Base-by-base conservation (phyloP, 257 asterid genomes). In the Buddleja alternifolia region DNA sequence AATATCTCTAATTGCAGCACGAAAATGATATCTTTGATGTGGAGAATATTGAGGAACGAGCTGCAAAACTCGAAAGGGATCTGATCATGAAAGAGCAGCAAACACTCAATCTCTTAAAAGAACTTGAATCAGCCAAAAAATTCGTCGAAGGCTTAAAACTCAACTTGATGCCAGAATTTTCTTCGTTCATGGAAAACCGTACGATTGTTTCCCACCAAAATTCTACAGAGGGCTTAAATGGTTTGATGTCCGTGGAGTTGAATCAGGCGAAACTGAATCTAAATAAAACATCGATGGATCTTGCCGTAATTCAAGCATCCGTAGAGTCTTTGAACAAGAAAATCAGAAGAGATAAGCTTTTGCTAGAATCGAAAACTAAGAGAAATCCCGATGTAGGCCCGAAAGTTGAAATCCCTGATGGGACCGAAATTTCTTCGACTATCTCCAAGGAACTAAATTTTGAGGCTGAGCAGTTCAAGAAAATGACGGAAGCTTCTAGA, bases 221-320 rank as follows among this genome's bases (percentile, higher is more conserved):
- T 14, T 73, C 86, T 21, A 29, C 63, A 6, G 79, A 56, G 17
- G 63, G 77, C 17, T 48, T 68, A 67, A 68, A 70, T 8, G 83
- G 85, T 60, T 60, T 71, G 23, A 83, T 85, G 74, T 81, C 82
- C 63, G 79, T 70, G 64, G 96, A 93, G 70, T 66, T 93, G 75
- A 83, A 68, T 72, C 92, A 76, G 42, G 95, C 97, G 10, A 88
- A 87, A 80, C 21, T 61, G 29, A 84, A 84, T 80, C 96, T 93
- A 60, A 76, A 73, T 46, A 87, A 86, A 65, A 88, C 94, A 12
- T 80, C 97, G 0, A 65, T 64, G 6, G 94, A 88, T 75, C 97
- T 93, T 11, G 88, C 95, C 10, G 81, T 78, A 11, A 88, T 93
- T 68, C 88, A 87, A 61, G 90, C 92, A 10, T 93, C 97, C 9